phyloP scores from a whole-genome alignment of 2,329 filamentous ascomycete genomes.

The Cryphonectria radicalis region DNA sequence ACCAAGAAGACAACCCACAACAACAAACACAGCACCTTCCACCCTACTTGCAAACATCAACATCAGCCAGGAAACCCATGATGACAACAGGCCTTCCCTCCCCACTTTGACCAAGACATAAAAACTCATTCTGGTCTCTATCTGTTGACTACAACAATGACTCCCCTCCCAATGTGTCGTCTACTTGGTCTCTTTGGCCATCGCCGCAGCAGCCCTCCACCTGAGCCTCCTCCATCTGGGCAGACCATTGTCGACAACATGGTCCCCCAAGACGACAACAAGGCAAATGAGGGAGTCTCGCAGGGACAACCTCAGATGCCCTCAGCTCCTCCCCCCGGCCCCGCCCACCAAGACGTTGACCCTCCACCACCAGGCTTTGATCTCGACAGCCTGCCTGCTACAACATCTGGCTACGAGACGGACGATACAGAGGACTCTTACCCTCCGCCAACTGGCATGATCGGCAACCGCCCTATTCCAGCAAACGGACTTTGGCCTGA shows the following conservation, averaged over 20 bases:
- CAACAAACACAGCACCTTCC: background rate
- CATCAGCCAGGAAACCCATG: background rate
- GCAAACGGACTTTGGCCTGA: background rate
- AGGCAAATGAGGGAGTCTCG: background rate
- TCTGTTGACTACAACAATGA: background rate
- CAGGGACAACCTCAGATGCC: background rate
- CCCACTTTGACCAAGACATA: background rate
- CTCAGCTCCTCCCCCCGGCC: background rate
- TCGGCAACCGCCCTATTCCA: background rate
- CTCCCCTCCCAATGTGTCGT: background rate
- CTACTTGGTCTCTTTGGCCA: background rate
- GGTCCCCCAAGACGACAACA: background rate
- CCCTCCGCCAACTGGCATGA: background rate
- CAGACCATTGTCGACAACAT: background rate
- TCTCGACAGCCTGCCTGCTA: background rate
- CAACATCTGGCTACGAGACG: background rate
- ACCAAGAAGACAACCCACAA: background rate
- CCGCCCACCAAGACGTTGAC: background rate
- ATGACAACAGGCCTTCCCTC: background rate
- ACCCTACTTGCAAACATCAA: background rate
- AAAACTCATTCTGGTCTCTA: background rate
- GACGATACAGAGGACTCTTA: background rate
- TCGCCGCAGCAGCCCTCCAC: background rate
- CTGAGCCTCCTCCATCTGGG: background rate
- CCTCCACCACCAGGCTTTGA: conserved; percentile 14